Conservation (phyloP, 768 basidiomycete species). For the Tephrocybe sp. region DNA sequence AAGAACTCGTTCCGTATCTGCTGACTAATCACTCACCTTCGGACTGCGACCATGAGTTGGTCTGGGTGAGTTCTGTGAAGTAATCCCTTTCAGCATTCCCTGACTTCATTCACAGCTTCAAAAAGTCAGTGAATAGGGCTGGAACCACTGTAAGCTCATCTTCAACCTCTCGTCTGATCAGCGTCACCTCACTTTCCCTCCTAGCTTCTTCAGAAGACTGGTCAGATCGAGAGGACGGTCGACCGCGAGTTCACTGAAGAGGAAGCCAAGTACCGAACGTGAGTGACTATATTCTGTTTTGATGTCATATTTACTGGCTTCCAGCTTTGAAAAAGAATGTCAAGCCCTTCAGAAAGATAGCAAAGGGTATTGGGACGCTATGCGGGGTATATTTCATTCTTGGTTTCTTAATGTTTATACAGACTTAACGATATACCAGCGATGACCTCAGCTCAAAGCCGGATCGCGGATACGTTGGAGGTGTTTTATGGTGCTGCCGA, state of each 20-base stretch:
- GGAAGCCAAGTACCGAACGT: constrained; percentile 89
- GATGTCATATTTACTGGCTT: constrained; percentile 6
- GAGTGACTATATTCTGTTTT: constrained; percentile 28
- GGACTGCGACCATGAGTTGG: constrained; percentile 25
- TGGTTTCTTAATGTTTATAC: background rate
- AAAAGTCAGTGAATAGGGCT: constrained; percentile 89
- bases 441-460: constrained; percentile 91
- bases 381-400: constrained; percentile 63
- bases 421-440: constrained; percentile 41
- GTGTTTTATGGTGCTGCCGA: constrained; percentile 88
- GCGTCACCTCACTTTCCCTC: constrained; percentile 14
- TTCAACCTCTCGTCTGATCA: constrained; percentile 7
- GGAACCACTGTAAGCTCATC: constrained; percentile 73
- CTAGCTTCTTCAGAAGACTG: constrained; percentile 95
- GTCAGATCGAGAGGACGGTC: constrained; percentile 94
- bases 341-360: constrained; percentile 91
- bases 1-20: background rate
- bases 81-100: background rate
- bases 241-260: constrained; percentile 93
- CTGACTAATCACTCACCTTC: constrained; percentile 15
- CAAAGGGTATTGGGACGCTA: constrained; percentile 92
- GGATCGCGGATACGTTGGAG: constrained; percentile 92
- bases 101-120: constrained; percentile 55
- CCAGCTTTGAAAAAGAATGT: constrained; percentile 97
- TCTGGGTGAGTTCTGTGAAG: constrained; percentile 20